Evolutionary conservation across 2,329 filamentous ascomycete species (phyloP), one percentile per base, ranked within the genome.

Genomic region (Beauveria sp.): DNA sequence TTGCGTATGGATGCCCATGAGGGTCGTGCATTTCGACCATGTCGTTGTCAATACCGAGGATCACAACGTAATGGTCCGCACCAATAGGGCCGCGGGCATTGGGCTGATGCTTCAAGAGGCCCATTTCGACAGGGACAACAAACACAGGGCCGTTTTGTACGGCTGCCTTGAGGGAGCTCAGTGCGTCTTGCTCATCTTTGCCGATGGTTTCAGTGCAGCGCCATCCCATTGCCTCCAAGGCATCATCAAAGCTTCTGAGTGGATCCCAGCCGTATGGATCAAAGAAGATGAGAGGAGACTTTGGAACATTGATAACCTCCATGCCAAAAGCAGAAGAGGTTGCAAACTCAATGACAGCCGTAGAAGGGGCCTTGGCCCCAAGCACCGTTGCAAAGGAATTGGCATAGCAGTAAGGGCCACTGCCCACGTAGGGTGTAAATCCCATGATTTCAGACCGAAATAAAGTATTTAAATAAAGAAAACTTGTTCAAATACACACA

Each of bases 331-430:
- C 45, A 38, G 64, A 63, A 1, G 59, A 64, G 24, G 63, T 66
- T 16, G 65, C 65, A 55, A 66, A 66, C 26, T 66, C 65, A 42
- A 66, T 56, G 49, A 66, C 60, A 2, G 62, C 59, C 3, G 65
- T 58, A 12, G 64, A 64, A 8, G 63, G 63, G 5, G 63, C 58
- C 14, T 62, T 52, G 10, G 46, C 10, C 7, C 64, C 64, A n/a
- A 65, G 58, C 42, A 65, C 60, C 60, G 63, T 66, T 22, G 65
- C 63, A 14, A 66, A 57, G 5, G 63, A 63, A 54, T 66, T 66
- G 40, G 65, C 54, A 46, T 65, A 66, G 62, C 64, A 66, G 58
- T 66, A 66, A 3, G 64, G 65, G 22, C 65, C 65, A 7, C 57
- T 63, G 57, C 65, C 64, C n/a, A 65, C 50, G 47, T 65, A 66